Percentiles rank a stretch among this genome's conserved stretches.
These are phyloP conservation scores for Citrus medica DNA, from an alignment of 345 rosid genomes.

Conservation along the genomic window DNA sequence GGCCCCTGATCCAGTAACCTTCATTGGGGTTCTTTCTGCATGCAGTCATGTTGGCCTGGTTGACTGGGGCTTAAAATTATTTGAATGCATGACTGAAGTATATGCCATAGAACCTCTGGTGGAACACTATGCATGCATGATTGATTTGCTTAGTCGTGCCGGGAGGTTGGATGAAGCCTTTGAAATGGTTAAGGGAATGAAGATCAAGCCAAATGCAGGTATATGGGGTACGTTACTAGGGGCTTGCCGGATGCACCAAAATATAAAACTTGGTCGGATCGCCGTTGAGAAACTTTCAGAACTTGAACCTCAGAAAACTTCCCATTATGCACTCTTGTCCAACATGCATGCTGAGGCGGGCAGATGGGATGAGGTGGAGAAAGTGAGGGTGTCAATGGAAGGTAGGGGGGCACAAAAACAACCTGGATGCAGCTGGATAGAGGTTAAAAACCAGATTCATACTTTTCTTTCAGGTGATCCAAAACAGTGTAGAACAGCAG, in stretches of 20 bases:
- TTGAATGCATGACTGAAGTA: constrained; percentile 1
- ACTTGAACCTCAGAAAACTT: constrained; percentile 1
- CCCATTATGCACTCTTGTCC: not conserved
- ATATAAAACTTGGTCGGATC: not conserved
- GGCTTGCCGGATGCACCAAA: not conserved
- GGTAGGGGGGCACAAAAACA: not conserved
- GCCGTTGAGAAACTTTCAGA: not conserved
- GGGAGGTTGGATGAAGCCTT: constrained; percentile 3
- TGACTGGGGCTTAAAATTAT: not conserved
- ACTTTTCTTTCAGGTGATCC: not conserved
- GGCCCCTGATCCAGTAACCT: not conserved
- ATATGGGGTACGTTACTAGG: constrained; percentile 7
- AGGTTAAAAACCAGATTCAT: not conserved
- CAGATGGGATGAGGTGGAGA: constrained; percentile 14
- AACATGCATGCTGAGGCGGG: constrained; percentile 11
- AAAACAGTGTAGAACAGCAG: not conserved
- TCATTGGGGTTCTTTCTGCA: not conserved
- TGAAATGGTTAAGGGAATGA: constrained; percentile 1
- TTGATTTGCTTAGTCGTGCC: constrained; percentile 1
- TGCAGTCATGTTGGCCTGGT: constrained; percentile 9
- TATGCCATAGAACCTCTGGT: not conserved
- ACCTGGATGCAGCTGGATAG: constrained; percentile 6
- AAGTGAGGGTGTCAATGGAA: constrained; percentile 5
- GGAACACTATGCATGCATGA: constrained; percentile 2
- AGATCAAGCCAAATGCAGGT: constrained; percentile 1